A percentile compares a stretch with the other conserved stretches of the same genome.
These are phyloP conservation scores for Lachancea meyersii DNA, from an alignment of 805 yeast genomes.

Conservation along the genomic window DNA sequence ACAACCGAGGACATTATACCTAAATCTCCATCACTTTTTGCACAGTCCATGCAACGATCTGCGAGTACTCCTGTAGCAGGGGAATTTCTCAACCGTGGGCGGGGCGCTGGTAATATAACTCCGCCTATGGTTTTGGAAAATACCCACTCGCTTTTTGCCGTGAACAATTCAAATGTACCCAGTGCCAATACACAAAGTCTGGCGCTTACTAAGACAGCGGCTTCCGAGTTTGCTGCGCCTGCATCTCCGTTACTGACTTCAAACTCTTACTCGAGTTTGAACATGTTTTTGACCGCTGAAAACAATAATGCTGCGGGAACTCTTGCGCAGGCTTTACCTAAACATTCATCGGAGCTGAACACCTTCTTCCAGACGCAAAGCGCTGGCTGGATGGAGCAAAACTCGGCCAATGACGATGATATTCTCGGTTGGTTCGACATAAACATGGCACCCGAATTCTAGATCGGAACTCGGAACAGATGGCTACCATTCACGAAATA, in stretches of 20 bases:
- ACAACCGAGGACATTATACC: background rate
- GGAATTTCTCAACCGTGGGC: conserved; percentile 2
- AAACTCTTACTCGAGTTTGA: conserved; percentile 14
- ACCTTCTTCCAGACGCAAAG: conserved; percentile 75
- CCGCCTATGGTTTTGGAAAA: conserved; percentile 8
- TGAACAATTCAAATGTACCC: conserved; percentile 17
- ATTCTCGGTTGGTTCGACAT: conserved; percentile 91
- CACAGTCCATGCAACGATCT: conserved; percentile 9
- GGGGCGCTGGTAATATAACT: conserved; percentile 6
- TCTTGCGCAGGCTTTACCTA: conserved; percentile 2
- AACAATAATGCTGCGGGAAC: background rate
- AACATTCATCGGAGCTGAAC: conserved; percentile 35
- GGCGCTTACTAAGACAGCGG: conserved; percentile 13
- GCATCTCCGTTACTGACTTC: conserved; percentile 4
- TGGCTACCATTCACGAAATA: background rate
- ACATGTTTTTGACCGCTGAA: conserved; percentile 12
- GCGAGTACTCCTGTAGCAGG: conserved; percentile 9
- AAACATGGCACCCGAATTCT: conserved; percentile 60
- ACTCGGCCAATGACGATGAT: conserved; percentile 53
- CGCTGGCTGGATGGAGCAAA: conserved; percentile 78
- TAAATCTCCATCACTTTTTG: conserved; percentile 5
- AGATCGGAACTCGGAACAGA: background rate
- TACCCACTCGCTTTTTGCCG: conserved; percentile 17
- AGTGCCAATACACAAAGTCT: conserved; percentile 15
- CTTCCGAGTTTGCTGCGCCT: conserved; percentile 3